A percentile compares a stretch with the other conserved stretches of the same genome.
phyloP scores from a whole-genome alignment of 2,329 filamentous ascomycete species.

The Bertia moriformis region DNA sequence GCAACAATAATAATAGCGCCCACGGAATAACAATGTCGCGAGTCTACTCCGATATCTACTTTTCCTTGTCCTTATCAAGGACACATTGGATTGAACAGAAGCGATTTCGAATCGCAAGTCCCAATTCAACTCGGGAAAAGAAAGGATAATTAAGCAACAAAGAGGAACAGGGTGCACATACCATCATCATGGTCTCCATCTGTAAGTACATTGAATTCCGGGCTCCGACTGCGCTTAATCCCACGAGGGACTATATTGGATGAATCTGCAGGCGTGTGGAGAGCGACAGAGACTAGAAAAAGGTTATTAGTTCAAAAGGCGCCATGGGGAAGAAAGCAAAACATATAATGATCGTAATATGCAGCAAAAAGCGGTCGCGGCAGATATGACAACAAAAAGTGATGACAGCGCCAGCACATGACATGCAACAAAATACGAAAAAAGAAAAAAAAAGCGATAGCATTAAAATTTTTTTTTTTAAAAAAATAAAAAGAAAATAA shows the following conservation, averaged over 20 bases:
- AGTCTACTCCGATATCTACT: background rate
- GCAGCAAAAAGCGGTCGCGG: slow-evolving; percentile 2
- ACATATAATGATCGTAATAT: background rate
- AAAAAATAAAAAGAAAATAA: slow-evolving; percentile 6
- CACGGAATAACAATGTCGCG: background rate
- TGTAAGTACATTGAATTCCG: background rate
- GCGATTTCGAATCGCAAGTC: too few species aligned
- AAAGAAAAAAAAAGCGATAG: too few species aligned
- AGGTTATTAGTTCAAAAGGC: background rate
- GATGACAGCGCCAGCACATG: slow-evolving; percentile 5
- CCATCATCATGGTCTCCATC: slow-evolving; percentile 1
- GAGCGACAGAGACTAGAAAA: background rate
- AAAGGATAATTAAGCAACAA: background rate
- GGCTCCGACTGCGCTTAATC: slow-evolving; percentile 1
- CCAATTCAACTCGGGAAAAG: too few species aligned
- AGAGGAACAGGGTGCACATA: background rate
- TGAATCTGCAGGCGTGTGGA: background rate
- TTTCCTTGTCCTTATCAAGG: too few species aligned
- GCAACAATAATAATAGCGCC: background rate
- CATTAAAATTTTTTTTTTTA: too few species aligned
- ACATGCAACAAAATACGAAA: slow-evolving; percentile 4
- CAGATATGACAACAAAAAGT: slow-evolving; percentile 6
- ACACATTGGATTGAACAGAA: too few species aligned
- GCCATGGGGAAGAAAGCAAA: background rate
- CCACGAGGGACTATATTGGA: background rate